A percentile compares a stretch with the other conserved stretches of the same genome.
Conservation (phyloP, 768 basidiomycete species). For the Mrakia blollopis region DNA sequence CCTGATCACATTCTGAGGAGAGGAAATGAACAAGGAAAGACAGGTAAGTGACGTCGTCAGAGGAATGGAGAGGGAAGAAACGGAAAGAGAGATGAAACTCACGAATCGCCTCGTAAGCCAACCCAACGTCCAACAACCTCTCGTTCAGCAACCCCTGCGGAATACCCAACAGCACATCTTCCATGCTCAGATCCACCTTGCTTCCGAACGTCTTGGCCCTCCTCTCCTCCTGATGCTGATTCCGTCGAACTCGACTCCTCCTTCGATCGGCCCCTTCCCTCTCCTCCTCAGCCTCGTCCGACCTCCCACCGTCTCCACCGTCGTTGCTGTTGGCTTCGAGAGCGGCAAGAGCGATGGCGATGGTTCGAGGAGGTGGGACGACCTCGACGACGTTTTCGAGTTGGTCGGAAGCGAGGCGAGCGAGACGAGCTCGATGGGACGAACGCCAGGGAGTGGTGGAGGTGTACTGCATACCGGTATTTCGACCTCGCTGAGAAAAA, state of each 20-base stretch:
- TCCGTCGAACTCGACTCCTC: background rate
- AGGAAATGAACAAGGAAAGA: background rate
- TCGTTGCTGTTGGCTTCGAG: background rate
- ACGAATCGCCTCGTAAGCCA: constrained; percentile 39
- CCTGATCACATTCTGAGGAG: constrained; percentile 15
- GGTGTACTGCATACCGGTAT: constrained; percentile 37
- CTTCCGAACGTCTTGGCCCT: background rate
- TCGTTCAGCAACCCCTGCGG: constrained; percentile 23
- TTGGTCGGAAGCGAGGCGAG: constrained; percentile 32
- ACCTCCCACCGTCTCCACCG: background rate
- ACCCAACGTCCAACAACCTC: constrained; percentile 37
- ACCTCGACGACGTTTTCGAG: background rate
- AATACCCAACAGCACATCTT: background rate
- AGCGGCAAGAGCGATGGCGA: background rate
- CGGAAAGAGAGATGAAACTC: constrained; percentile 21
- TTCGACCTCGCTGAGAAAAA: constrained; percentile 35
- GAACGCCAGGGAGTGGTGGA: constrained; percentile 37
- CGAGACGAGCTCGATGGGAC: constrained; percentile 40
- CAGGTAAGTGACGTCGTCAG: background rate
- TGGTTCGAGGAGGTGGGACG: constrained; percentile 21
- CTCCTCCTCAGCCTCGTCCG: constrained; percentile 7
- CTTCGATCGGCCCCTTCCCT: background rate
- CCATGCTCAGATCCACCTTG: background rate
- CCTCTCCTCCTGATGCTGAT: background rate
- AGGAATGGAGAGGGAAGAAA: background rate